These are phyloP conservation scores for Acacia confusa DNA, from an alignment of 306 rosid genomes.

Conservation along the genomic window DNA sequence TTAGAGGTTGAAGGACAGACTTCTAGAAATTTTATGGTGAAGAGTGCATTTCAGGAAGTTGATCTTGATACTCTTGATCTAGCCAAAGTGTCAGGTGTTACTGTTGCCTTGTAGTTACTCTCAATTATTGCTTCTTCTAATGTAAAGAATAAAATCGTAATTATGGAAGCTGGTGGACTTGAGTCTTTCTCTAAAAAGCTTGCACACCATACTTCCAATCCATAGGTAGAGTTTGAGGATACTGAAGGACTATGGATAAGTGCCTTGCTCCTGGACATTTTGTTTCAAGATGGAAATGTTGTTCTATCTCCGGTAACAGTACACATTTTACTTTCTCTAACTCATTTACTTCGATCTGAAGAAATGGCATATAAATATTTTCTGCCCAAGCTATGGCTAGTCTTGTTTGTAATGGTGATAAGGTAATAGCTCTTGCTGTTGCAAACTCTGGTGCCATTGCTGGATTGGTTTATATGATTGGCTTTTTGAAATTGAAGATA, in stretches of 20 bases:
- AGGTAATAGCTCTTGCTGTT: slow-evolving; percentile 78
- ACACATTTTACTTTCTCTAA: slow-evolving; percentile 75
- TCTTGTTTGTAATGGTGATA: slow-evolving; percentile 77
- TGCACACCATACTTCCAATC: slow-evolving; percentile 61
- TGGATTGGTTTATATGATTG: slow-evolving; percentile 79
- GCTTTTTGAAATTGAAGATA: slow-evolving; percentile 86
- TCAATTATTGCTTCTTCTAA: slow-evolving; percentile 68
- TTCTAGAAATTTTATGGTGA: slow-evolving; percentile 71
- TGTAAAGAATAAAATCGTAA: slow-evolving; percentile 49
- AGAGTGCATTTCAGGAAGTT: slow-evolving; percentile 67
- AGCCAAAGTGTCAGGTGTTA: slow-evolving; percentile 66
- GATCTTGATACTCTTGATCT: slow-evolving; percentile 68
- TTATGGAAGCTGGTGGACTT: slow-evolving; percentile 89
- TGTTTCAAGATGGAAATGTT: slow-evolving; percentile 77
- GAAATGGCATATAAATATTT: slow-evolving; percentile 79
- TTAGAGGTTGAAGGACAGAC: slow-evolving; percentile 61
- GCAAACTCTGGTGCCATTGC: slow-evolving; percentile 92
- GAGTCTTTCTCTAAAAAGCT: slow-evolving; percentile 80
- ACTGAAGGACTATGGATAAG: slow-evolving; percentile 89
- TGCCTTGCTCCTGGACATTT: slow-evolving; percentile 77
- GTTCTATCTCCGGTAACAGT: slow-evolving; percentile 63
- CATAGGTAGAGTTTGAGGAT: slow-evolving; percentile 92
- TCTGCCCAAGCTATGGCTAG: slow-evolving; percentile 96
- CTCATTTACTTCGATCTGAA: slow-evolving; percentile 78
- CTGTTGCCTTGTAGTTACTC: slow-evolving; percentile 86